Conservation (phyloP, 371 early-diverging fungal species). For the Mucor irregularis region DNA sequence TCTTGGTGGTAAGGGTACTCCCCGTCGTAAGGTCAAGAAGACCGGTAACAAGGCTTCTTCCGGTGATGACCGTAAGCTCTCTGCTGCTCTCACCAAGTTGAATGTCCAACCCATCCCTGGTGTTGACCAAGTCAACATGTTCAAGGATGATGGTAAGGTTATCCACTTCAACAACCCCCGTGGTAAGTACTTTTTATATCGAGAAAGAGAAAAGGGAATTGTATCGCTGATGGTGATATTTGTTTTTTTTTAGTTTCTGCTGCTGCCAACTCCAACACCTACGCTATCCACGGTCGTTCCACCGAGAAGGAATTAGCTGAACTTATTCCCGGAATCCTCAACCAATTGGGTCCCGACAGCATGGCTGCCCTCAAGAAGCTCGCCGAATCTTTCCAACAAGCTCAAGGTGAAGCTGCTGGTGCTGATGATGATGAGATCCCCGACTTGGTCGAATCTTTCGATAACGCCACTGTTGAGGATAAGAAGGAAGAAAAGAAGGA, state of each 20-base stretch:
- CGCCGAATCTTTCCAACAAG: slow-evolving; percentile 80
- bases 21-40: slow-evolving; percentile 76
- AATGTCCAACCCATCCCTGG: slow-evolving; percentile 82
- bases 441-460: slow-evolving; percentile 70
- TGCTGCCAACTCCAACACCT: slow-evolving; percentile 87
- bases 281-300: slow-evolving; percentile 86
- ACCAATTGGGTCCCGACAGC: slow-evolving; percentile 95
- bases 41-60: slow-evolving; percentile 70
- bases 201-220: not conserved
- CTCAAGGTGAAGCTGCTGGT: slow-evolving; percentile 53
- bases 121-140: slow-evolving; percentile 99
- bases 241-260: slow-evolving; percentile 75
- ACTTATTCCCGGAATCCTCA: slow-evolving; percentile 92
- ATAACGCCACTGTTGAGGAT: slow-evolving; percentile 54
- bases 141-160: slow-evolving; percentile 92
- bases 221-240: not conserved
- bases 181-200: slow-evolving; percentile 53
- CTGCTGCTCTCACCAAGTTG: slow-evolving; percentile 84
- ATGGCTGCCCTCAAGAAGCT: slow-evolving; percentile 86
- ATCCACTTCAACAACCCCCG: slow-evolving; percentile 91
- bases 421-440: slow-evolving; percentile 75
- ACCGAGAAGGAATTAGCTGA: slow-evolving; percentile 91
- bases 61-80: slow-evolving; percentile 90
- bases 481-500: slow-evolving; percentile 40
- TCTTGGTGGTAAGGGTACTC: slow-evolving; percentile 94